phyloP scores from a whole-genome alignment of 805 yeast genomes.

The Saturnispora galanensis region DNA sequence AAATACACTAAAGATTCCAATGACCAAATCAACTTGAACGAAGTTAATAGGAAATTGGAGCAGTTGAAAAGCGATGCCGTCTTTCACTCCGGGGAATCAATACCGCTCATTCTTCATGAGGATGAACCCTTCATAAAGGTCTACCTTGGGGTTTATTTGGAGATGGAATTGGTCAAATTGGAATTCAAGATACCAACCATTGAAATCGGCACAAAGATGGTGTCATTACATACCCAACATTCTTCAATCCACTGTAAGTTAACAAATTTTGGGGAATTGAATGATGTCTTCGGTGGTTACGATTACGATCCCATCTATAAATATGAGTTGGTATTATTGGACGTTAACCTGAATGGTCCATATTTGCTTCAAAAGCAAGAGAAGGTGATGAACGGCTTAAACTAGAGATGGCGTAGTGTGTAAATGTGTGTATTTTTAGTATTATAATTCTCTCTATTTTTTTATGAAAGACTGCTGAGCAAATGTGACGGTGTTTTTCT shows the following conservation, averaged over 20 bases:
- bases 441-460: constrained; percentile 9
- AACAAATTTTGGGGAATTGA: constrained; percentile 16
- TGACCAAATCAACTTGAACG: neutral
- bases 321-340: constrained; percentile 12
- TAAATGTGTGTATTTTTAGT: no score
- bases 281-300: constrained; percentile 21
- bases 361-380: no score
- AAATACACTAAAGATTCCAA: no score
- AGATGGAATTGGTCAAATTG: constrained; percentile 5
- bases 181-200: constrained; percentile 5
- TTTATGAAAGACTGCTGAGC: constrained; percentile 16
- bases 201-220: no score
- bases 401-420: no score
- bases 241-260: constrained; percentile 12
- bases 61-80: no score
- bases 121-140: constrained; percentile 15
- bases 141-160: neutral
- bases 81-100: neutral
- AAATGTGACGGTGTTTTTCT: constrained; percentile 1
- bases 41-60: neutral
- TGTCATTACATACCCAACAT: no score
- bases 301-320: constrained; percentile 19
- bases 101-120: constrained; percentile 18
- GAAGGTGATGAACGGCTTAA: no score
- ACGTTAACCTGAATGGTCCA: no score